Percentiles rank a stretch among this genome's conserved stretches.
These are phyloP conservation scores for Rasamsonia emersonii DNA, from an alignment of 2,329 filamentous ascomycete species.

Conservation along the genomic window DNA sequence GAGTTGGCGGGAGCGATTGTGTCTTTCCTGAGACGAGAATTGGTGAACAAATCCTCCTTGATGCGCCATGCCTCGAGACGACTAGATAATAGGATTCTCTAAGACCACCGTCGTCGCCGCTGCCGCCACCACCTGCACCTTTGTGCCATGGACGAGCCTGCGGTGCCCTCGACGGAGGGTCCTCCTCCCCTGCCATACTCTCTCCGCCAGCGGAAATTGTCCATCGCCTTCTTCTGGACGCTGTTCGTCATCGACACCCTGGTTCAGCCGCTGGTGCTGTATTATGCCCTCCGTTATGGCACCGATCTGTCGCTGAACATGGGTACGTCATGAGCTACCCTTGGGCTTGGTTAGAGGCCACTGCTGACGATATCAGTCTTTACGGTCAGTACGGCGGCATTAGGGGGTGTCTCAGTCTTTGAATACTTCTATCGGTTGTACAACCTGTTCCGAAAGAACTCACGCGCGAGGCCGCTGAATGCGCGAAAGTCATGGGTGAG, in stretches of 20 bases:
- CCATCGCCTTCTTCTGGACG: conserved; percentile 51
- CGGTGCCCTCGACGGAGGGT: conserved; percentile 13
- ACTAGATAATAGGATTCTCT: no score
- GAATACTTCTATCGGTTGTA: conserved; percentile 37
- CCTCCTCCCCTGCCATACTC: conserved; percentile 49
- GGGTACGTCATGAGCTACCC: conserved; percentile 20
- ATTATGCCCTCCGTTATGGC: conserved; percentile 54
- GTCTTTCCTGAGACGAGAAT: no score
- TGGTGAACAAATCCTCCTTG: no score
- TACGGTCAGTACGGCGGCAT: conserved; percentile 31
- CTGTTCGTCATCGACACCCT: conserved; percentile 52
- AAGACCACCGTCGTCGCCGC: background rate
- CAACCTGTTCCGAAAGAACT: conserved; percentile 29
- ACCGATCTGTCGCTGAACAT: conserved; percentile 39
- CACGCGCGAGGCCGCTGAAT: conserved; percentile 31
- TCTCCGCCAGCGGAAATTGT: conserved; percentile 44
- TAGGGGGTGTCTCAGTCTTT: conserved; percentile 35
- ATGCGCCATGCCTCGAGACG: no score
- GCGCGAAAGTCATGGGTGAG: conserved; percentile 35
- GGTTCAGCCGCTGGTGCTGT: conserved; percentile 50
- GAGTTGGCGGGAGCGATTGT: no score
- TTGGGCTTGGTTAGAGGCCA: background rate
- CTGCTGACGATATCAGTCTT: conserved; percentile 24
- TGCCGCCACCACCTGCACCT: background rate
- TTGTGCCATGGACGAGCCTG: conserved; percentile 22